Base-by-base conservation (phyloP, 768 basidiomycete genomes). In the Flagelloscypha sp. region DNA sequence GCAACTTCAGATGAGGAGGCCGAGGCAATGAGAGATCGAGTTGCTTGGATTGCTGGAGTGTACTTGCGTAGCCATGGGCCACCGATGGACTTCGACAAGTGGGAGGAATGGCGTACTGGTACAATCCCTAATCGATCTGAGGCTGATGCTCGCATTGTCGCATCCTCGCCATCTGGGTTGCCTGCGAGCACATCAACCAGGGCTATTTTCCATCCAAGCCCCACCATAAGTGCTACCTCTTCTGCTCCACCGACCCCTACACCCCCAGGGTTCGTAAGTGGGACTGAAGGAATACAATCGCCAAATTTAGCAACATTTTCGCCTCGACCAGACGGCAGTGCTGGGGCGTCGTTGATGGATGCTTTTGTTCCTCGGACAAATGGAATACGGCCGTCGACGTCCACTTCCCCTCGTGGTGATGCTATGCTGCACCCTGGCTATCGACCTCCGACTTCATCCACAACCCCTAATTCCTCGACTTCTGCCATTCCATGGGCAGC, bases 41-140 rank as follows among this genome's bases (percentile, higher is more conserved):
- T 84, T 2, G 54, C 49, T 9, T 84, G 83, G 82, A 60, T 88
- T 32, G 76, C 72, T 0, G 64, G 62, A 11, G 72, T 79, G 50
- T 89, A 88, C 43, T 48, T 84, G 33, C 55, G 67, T 24, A 74
- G 68, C 40, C 71, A 82, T 42, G 74, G 71, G 2, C 37, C 45
- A 1, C 72, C 80, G 3, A 66, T 59, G 9, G 74, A 84, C 43
- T 45, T 45, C 16, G 41, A 49, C 19, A 64, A 62, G 3, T 85
- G 84, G 81, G 66, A 72, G 28, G 65, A 65, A 8, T 81, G 78
- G 65, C 61, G 61, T 33, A 56, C 60, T 19, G 71, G 73, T 24
- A 63, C 61, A 2, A 61, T 82, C 33, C 74, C 76, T 2, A 52
- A 61, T 21, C 52, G 63, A 6, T 40, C 42, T 23, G 46, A 62